phyloP scores from a whole-genome alignment of 176 grass and related monocot genomes.

The Metroxylon sagu region DNA sequence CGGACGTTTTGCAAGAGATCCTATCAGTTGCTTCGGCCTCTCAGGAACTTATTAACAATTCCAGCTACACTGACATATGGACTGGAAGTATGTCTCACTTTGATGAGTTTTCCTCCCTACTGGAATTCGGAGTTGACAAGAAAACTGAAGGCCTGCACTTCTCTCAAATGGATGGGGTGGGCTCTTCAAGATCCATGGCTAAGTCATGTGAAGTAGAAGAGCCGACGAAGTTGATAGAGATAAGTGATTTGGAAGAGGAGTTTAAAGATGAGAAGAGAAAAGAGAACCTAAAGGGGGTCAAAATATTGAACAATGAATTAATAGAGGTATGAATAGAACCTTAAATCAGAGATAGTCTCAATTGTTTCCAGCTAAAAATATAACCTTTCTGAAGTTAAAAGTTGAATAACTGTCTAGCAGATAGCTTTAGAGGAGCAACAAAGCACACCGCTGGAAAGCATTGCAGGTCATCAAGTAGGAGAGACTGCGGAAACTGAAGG shows the following conservation, averaged over 20 bases:
- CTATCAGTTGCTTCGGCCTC: constrained; percentile 65
- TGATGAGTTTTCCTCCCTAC: constrained; percentile 37
- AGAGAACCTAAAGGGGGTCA: constrained; percentile 75
- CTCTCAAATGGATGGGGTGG: constrained; percentile 28
- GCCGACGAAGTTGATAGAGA: constrained; percentile 34
- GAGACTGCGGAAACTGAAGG: constrained; percentile 54
- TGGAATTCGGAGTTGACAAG: constrained; percentile 21
- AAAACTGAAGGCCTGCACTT: constrained; percentile 26
- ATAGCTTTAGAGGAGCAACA: constrained; percentile 51
- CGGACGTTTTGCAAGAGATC: constrained; percentile 74
- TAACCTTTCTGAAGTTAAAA: no score
- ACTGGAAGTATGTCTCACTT: constrained; percentile 30
- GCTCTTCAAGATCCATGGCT: constrained; percentile 18
- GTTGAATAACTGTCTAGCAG: constrained; percentile 22
- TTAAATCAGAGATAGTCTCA: background rate
- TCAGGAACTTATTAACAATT: constrained; percentile 56
- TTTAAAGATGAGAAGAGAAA: constrained; percentile 54
- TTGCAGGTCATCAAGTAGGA: constrained; percentile 41
- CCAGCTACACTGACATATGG: constrained; percentile 58
- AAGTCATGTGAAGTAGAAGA: constrained; percentile 27
- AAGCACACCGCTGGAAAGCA: constrained; percentile 30
- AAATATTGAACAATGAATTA: constrained; percentile 55
- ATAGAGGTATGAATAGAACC: constrained; percentile 43
- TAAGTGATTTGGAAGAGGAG: constrained; percentile 56
- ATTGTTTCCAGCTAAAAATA: background rate